Evolutionary conservation across 1,139 yeast genomes (phyloP), one percentile per base, ranked within the genome.

Genomic region (Candida labiduridarum): DNA sequence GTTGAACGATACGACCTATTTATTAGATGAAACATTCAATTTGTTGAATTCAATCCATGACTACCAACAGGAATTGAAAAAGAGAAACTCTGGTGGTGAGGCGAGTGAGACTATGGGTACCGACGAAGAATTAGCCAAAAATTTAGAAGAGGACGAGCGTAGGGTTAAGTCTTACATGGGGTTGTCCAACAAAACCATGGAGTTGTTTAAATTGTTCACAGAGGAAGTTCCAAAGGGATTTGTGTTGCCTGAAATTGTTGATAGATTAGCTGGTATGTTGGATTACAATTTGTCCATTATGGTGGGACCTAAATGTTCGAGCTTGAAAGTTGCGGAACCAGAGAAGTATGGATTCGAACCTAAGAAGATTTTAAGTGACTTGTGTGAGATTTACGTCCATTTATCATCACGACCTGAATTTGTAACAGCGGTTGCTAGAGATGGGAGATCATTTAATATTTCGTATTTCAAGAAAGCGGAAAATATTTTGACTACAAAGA

Each of bases 231-330:
- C 99, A 3, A 76, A 75, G 50, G 95, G 96, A 0, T 95, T 94
- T 69, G 85, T 86, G 4, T 85, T 90, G 46, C 84, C 90, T 1
- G 99, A 95, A 70, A 85, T 94, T 60, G 97, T 94, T 42, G 97
- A 90, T 60, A 80, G 99, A 66, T 74, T 94, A 54, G 96, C 99
- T 0, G 91, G 96, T 45, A 94, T 94, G 99, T 74, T 94, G 64
- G 89, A 94, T 70, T 94, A 92, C 69, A 94, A 94, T 65, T 74
- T 94, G 55, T 89, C 85, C 41, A 90, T 94, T 9, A 76, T 94
- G 69, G 98, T 92, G 19, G 99, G 99, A 0, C 97, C 98, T 14
- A 88, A 88, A 64, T 92, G 97, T 70, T 82, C 94, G 11, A 91
- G 88, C 52, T 79, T 94, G 58, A 90, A 89, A 66, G 99, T 94